Evolutionary conservation across 306 rosid species (phyloP).

Genomic region (Oxytropis ochrocephala): DNA sequence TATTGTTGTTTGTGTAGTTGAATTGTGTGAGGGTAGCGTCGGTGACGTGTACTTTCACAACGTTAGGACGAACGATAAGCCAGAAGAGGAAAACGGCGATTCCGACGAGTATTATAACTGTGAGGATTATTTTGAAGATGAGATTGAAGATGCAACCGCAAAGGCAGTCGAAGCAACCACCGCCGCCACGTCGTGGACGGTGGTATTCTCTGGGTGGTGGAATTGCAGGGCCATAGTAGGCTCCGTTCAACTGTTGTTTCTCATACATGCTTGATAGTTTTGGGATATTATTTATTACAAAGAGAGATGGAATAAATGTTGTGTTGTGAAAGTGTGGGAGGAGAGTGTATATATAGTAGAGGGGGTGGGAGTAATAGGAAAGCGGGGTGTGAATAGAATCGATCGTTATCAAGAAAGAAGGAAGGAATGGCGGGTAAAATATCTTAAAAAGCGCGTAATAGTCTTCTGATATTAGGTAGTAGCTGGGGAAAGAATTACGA

Average conservation of each 20-base stretch:
- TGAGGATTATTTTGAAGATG: conserved; percentile 29
- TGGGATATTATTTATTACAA: too few species aligned
- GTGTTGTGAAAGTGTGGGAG: not conserved
- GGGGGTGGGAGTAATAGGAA: not conserved
- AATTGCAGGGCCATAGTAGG: conserved; percentile 77
- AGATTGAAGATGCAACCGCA: conserved; percentile 31
- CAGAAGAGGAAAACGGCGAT: conserved; percentile 30
- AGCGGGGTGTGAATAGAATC: not conserved
- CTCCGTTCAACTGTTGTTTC: conserved; percentile 58
- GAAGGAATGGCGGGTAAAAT: not conserved
- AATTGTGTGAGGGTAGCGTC: conserved; percentile 32
- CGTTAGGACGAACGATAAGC: conserved; percentile 42
- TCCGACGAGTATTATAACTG: conserved; percentile 20
- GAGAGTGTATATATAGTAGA: not conserved
- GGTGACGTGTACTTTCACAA: conserved; percentile 32
- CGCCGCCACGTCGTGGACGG: conserved; percentile 45
- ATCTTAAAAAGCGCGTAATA: conserved; percentile 17
- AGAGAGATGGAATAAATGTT: not conserved
- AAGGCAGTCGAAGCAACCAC: conserved; percentile 10
- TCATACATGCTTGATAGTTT: conserved; percentile 30
- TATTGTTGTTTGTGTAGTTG: conserved; percentile 21
- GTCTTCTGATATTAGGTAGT: not conserved
- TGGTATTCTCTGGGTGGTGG: conserved; percentile 48
- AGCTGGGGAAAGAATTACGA: not conserved
- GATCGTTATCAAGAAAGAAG: not conserved